These are phyloP conservation scores for Mycena olivaceomarginata DNA, from an alignment of 768 basidiomycete species.

Conservation along the genomic window DNA sequence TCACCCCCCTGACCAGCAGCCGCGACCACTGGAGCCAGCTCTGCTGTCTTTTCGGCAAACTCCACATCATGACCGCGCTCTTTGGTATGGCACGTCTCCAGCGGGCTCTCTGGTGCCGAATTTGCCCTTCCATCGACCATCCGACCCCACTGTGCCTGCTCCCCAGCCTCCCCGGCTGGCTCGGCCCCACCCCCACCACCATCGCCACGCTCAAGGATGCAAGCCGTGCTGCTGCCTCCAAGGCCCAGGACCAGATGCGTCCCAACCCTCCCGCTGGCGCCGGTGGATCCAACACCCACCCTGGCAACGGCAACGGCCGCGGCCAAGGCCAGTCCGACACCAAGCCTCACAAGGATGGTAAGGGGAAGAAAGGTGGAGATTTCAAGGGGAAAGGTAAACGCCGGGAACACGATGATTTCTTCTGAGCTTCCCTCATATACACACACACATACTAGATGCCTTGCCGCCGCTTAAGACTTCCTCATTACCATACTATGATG, in stretches of 20 bases:
- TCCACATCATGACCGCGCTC: conserved; percentile 1
- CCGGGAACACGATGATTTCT: background rate
- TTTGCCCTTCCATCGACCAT: conserved; percentile 23
- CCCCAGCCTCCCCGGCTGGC: conserved; percentile 8
- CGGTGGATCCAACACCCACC: background rate
- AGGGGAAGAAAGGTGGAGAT: background rate
- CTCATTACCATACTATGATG: too few relatives aligned
- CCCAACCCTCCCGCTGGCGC: background rate
- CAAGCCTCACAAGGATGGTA: background rate
- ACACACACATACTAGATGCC: too few relatives aligned
- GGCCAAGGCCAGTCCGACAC: background rate
- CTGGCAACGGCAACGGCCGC: background rate
- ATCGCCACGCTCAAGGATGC: background rate
- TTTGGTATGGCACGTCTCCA: background rate
- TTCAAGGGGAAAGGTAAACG: conserved; percentile 5
- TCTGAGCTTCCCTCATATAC: background rate
- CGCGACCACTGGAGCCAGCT: background rate
- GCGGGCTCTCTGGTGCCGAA: background rate
- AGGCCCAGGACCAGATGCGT: background rate
- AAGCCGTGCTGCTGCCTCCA: background rate
- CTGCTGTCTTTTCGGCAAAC: background rate
- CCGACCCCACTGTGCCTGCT: conserved; percentile 26
- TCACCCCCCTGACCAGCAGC: background rate
- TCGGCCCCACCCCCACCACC: conserved; percentile 22
- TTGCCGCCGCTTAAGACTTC: too few relatives aligned